Conservation (phyloP, 768 basidiomycete genomes). For the Collybia nuda region DNA sequence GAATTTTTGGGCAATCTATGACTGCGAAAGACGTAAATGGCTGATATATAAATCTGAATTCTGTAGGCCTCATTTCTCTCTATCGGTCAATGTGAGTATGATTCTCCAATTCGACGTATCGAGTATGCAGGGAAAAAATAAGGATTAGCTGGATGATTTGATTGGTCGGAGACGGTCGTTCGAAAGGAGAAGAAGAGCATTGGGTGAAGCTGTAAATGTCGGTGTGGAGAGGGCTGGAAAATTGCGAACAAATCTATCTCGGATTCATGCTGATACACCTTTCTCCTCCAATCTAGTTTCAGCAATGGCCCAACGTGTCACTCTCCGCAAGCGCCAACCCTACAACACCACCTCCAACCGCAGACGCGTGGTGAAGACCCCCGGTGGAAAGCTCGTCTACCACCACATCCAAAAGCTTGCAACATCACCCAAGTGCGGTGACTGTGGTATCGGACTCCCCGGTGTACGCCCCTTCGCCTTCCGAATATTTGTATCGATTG, state of each 20-base stretch:
- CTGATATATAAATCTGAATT: conserved; percentile 4
- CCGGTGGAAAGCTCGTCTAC: conserved; percentile 97
- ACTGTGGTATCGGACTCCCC: conserved; percentile 91
- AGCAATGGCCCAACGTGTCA: conserved; percentile 97
- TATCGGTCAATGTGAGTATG: conserved; percentile 34
- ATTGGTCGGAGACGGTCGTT: conserved; percentile 1
- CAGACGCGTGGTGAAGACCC: conserved; percentile 95
- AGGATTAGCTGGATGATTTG: conserved; percentile 6
- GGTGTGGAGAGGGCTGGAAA: neutral
- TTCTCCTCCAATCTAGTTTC: conserved; percentile 16
- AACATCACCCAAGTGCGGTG: conserved; percentile 94
- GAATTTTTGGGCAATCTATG: conserved; percentile 10
- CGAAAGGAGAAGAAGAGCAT: neutral
- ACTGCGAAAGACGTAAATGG: neutral
- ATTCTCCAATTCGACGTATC: neutral
- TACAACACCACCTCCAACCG: conserved; percentile 99
- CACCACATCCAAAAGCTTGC: conserved; percentile 97
- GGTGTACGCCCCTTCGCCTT: conserved; percentile 71
- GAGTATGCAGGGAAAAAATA: neutral
- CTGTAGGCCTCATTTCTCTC: conserved; percentile 9
- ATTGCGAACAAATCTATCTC: neutral
- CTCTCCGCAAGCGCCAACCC: conserved; percentile 95
- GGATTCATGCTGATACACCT: conserved; percentile 1
- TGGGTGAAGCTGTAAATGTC: neutral
- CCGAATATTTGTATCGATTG: neutral